Evolutionary conservation across 140 eudicot genomes (phyloP).

Genomic region (Oenanthe javanica): DNA sequence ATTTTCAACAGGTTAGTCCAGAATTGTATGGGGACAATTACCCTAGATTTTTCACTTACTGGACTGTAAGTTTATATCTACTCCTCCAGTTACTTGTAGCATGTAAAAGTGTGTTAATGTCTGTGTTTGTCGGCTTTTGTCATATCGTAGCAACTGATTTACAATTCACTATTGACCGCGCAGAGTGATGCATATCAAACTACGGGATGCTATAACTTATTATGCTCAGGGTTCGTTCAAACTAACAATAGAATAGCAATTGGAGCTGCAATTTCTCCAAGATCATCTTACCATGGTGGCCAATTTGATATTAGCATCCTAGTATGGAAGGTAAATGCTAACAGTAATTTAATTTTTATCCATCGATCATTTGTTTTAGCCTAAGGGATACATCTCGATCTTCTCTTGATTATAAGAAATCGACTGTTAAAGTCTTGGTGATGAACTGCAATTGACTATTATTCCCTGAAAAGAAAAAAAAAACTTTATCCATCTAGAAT

Average conservation of each 20-base stretch:
- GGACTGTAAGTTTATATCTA: constrained; percentile 57
- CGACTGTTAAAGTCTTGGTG: no score
- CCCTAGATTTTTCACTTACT: constrained; percentile 79
- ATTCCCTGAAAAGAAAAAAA: neutral
- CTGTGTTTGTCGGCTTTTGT: neutral
- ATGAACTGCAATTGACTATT: neutral
- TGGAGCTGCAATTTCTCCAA: constrained; percentile 98
- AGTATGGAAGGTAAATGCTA: constrained; percentile 69
- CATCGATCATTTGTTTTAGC: neutral
- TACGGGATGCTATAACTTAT: constrained; percentile 92
- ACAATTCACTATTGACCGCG: constrained; percentile 8
- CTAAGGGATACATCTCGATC: neutral
- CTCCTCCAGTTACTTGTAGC: no score
- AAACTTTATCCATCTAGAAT: no score
- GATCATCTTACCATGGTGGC: constrained; percentile 70
- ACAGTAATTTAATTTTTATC: neutral
- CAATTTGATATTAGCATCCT: constrained; percentile 85
- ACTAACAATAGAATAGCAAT: constrained; percentile 79
- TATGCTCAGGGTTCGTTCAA: constrained; percentile 95
- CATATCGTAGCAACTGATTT: neutral
- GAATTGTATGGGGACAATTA: constrained; percentile 44
- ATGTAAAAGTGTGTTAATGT: neutral
- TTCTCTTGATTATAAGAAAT: no score
- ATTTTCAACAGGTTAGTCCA: constrained; percentile 54
- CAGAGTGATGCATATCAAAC: constrained; percentile 67